Conservation (phyloP, 768 basidiomycete species). For the Phylloporus scabripes region DNA sequence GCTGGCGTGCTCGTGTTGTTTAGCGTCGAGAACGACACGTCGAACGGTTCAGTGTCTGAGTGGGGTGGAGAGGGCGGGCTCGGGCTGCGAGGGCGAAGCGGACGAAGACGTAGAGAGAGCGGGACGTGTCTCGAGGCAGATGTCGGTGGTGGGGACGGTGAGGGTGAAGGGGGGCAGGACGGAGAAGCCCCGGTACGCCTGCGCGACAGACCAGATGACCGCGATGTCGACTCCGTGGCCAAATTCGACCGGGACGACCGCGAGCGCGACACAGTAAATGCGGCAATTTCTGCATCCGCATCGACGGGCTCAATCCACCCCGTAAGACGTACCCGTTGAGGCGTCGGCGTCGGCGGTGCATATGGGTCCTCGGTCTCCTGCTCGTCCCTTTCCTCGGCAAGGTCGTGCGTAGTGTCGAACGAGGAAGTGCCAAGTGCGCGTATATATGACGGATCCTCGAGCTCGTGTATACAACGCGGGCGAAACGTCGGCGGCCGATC, state of each 20-base stretch:
- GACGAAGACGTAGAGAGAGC: neutral
- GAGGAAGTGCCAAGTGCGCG: constrained; percentile 2
- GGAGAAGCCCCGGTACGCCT: neutral
- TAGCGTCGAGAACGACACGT: constrained; percentile 21
- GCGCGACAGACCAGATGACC: neutral
- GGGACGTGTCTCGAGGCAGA: neutral
- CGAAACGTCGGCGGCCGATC: constrained; percentile 22
- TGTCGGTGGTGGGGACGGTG: neutral
- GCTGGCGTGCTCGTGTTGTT: constrained; percentile 28
- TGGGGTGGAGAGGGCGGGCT: constrained; percentile 4
- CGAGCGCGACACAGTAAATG: constrained; percentile 38
- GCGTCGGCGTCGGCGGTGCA: constrained; percentile 18
- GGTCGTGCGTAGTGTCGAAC: neutral
- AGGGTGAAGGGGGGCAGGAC: neutral
- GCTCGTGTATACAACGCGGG: constrained; percentile 52
- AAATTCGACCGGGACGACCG: neutral
- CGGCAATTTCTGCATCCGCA: constrained; percentile 44
- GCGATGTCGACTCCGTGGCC: neutral
- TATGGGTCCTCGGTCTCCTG: constrained; percentile 7
- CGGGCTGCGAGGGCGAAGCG: neutral
- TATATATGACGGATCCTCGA: constrained; percentile 35
- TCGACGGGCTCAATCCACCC: constrained; percentile 56
- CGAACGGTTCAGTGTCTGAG: constrained; percentile 16
- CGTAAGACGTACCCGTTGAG: constrained; percentile 38
- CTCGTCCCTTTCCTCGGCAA: constrained; percentile 1